Percentiles rank a stretch among this genome's conserved stretches.
Conservation (phyloP, 352 stramenopile genomes). For the Phytophthora syringae region DNA sequence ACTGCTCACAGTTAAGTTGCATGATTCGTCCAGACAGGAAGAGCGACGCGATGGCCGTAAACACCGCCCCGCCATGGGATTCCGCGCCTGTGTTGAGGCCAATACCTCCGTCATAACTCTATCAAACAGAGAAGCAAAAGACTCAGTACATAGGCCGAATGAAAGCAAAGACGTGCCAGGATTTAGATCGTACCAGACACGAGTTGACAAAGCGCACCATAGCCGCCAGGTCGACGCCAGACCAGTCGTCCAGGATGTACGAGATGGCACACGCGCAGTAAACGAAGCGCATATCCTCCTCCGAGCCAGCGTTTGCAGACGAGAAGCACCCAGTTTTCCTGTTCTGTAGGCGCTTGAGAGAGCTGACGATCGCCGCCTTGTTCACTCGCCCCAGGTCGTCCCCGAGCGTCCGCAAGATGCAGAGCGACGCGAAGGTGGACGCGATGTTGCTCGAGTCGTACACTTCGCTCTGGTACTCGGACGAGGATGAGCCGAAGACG, state of each 20-base stretch:
- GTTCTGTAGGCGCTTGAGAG: slow-evolving; percentile 79
- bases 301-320: slow-evolving; percentile 69
- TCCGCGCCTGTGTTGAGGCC: slow-evolving; percentile 69
- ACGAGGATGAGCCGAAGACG: slow-evolving; percentile 49
- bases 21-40: slow-evolving; percentile 70
- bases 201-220: slow-evolving; percentile 87
- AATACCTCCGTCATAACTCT: slow-evolving; percentile 88
- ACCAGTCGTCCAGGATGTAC: slow-evolving; percentile 88
- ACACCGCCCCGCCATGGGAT: slow-evolving; percentile 78
- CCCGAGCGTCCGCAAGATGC: slow-evolving; percentile 85
- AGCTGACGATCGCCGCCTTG: slow-evolving; percentile 65
- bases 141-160: background rate
- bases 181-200: slow-evolving; percentile 62
- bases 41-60: slow-evolving; percentile 77
- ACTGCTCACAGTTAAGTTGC: slow-evolving; percentile 71
- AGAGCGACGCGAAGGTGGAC: slow-evolving; percentile 84
- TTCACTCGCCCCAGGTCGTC: slow-evolving; percentile 84
- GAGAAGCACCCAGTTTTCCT: slow-evolving; percentile 78
- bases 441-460: slow-evolving; percentile 90
- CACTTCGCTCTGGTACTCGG: slow-evolving; percentile 64
- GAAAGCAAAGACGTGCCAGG: too few relatives aligned
- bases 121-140: background rate
- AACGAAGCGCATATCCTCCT: slow-evolving; percentile 91
- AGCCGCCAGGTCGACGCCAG: slow-evolving; percentile 62
- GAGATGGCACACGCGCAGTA: slow-evolving; percentile 91